Conservation (phyloP, 2,329 filamentous ascomycete species). For the Coniella lustricola region DNA sequence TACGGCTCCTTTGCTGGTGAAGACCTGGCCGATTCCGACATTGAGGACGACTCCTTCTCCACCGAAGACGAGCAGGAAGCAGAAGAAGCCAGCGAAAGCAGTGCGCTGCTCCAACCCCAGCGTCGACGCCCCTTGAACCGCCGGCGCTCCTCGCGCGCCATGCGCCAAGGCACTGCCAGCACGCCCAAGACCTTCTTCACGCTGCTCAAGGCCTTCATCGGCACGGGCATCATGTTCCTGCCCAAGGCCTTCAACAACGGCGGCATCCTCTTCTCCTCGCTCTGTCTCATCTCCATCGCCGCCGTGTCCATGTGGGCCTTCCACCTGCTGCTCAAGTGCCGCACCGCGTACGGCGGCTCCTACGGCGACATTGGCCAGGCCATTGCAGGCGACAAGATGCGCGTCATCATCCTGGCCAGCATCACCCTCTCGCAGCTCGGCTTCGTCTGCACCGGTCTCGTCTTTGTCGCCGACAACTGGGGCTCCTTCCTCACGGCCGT, state of each 20-base stretch:
- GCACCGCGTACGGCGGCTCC: constrained; percentile 53
- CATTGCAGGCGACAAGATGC: constrained; percentile 57
- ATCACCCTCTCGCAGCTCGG: constrained; percentile 70
- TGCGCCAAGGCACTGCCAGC: constrained; percentile 53
- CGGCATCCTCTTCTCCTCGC: constrained; percentile 66
- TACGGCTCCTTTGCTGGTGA: constrained; percentile 75
- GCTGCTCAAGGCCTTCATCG: constrained; percentile 69
- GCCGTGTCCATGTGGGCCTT: constrained; percentile 64
- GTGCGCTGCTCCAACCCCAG: constrained; percentile 56
- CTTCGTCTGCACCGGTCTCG: constrained; percentile 70
- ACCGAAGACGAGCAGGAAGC: constrained; percentile 31
- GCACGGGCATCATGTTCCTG: constrained; percentile 75
- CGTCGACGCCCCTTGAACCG: constrained; percentile 48
- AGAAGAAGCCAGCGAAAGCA: constrained; percentile 40
- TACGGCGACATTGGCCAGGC: constrained; percentile 68
- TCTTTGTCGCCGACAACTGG: constrained; percentile 71
- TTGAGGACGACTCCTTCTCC: constrained; percentile 47
- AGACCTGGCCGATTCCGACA: constrained; percentile 53
- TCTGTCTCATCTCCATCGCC: constrained; percentile 60
- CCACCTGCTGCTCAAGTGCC: constrained; percentile 62
- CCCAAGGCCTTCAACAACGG: constrained; percentile 75
- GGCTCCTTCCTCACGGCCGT: constrained; percentile 61
- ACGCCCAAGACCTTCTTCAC: constrained; percentile 73
- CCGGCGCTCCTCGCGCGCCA: constrained; percentile 21
- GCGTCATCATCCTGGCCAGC: constrained; percentile 59